These are phyloP conservation scores for Trametes polyzona DNA, from an alignment of 1,284 basidiomycete genomes.

Conservation along the genomic window DNA sequence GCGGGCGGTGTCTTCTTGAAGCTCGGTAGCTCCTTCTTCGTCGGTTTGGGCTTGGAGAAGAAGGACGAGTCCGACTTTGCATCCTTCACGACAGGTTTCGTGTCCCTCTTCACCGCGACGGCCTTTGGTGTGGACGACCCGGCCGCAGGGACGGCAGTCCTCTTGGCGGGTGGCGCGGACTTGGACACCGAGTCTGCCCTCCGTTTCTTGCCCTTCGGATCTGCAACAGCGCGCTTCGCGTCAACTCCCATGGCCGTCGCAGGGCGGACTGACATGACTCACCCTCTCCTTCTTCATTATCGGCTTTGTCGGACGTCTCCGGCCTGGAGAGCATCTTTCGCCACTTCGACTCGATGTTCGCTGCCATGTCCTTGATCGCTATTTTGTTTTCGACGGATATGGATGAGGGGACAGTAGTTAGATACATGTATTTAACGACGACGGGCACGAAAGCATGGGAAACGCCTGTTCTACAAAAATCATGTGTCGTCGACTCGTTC, in stretches of 20 bases:
- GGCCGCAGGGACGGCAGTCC: conserved; percentile 52
- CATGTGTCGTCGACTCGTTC: conserved; percentile 13
- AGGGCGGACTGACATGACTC: conserved; percentile 58
- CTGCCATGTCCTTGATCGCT: conserved; percentile 91
- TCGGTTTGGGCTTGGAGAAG: conserved; percentile 83
- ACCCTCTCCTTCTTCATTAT: conserved; percentile 65
- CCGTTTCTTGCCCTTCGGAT: conserved; percentile 71
- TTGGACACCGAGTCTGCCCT: conserved; percentile 59
- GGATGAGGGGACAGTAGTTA: conserved; percentile 49
- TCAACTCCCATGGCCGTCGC: conserved; percentile 16
- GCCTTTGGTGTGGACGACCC: conserved; percentile 38
- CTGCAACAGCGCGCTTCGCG: conserved; percentile 37
- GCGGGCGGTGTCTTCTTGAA: conserved; percentile 64
- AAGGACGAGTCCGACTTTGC: conserved; percentile 83
- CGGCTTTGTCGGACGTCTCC: conserved; percentile 45
- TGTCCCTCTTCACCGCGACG: conserved; percentile 42
- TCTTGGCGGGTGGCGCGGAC: conserved; percentile 63
- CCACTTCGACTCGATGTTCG: conserved; percentile 83
- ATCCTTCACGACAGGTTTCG: conserved; percentile 52
- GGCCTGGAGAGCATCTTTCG: conserved; percentile 53
- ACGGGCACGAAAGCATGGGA: not conserved
- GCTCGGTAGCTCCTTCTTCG: conserved; percentile 69
- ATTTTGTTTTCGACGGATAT: conserved; percentile 34
- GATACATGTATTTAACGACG: conserved; percentile 59
- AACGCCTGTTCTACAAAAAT: conserved; percentile 16